Evolutionary conservation across 768 basidiomycete genomes (phyloP).

Genomic region (Podaxis rugospora): DNA sequence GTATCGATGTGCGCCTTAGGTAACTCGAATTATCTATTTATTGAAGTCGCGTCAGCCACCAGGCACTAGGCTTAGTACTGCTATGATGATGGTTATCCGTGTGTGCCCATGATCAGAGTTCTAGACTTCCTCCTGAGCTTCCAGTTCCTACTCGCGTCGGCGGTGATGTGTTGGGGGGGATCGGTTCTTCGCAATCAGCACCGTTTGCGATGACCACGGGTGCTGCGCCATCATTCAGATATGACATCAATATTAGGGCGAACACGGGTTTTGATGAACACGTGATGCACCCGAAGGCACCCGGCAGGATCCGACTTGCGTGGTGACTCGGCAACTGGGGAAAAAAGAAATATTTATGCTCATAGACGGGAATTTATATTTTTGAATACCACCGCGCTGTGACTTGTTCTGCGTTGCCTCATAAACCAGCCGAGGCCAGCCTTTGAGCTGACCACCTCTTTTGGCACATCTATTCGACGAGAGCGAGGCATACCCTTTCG

Average conservation of each 20-base stretch:
- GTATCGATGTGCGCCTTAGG: too few relatives aligned
- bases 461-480: background rate
- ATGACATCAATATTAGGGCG: background rate
- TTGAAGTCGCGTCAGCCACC: too few relatives aligned
- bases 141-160: background rate
- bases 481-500: background rate
- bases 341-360: background rate
- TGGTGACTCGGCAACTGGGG: slow-evolving; percentile 5
- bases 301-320: background rate
- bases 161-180: too few relatives aligned
- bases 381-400: background rate
- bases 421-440: background rate
- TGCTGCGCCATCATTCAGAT: background rate
- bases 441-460: background rate
- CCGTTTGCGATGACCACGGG: too few relatives aligned
- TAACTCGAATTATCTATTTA: too few relatives aligned
- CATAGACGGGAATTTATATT: background rate
- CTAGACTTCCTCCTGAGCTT: background rate
- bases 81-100: too few relatives aligned
- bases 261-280: background rate
- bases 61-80: too few relatives aligned
- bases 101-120: background rate
- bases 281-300: background rate
- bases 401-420: background rate
- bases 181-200: background rate